Percentiles rank a stretch among this genome's conserved stretches.
Evolutionary conservation across 306 rosid species (phyloP).

Genomic region (Lathyrus oleraceus): DNA sequence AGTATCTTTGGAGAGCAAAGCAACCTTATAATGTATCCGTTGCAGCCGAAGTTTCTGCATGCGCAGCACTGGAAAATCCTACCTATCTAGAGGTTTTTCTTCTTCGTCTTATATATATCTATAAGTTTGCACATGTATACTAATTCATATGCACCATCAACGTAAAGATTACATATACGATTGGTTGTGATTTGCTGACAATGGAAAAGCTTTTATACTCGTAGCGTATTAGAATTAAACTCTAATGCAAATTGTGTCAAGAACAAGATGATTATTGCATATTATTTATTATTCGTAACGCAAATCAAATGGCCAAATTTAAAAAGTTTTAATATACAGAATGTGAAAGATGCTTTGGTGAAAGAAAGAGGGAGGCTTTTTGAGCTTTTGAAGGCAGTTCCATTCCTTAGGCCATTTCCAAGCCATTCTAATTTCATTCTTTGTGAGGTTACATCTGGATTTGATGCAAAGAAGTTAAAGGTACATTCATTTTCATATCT

Average conservation of each 20-base stretch:
- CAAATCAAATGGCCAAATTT: conserved; percentile 32
- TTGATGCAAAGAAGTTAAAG: conserved; percentile 91
- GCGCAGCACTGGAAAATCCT: conserved; percentile 89
- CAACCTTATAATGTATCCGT: conserved; percentile 97
- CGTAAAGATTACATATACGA: too few species aligned
- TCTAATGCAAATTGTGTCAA: not conserved
- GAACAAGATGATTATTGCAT: not conserved
- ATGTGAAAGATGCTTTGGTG: conserved; percentile 75
- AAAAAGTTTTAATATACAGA: conserved; percentile 53
- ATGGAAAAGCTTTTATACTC: not conserved
- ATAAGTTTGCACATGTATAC: not conserved
- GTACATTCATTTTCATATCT: conserved; percentile 42
- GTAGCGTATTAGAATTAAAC: not conserved
- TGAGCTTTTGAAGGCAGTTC: conserved; percentile 64
- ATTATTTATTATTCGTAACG: not conserved
- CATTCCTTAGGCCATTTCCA: conserved; percentile 81
- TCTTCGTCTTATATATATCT: not conserved
- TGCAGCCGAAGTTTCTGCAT: conserved; percentile 93
- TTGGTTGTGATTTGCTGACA: not conserved
- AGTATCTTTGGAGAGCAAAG: conserved; percentile 95
- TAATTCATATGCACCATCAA: not conserved
- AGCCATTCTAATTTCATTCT: conserved; percentile 94
- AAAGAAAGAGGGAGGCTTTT: conserved; percentile 79
- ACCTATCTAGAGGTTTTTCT: conserved; percentile 74
- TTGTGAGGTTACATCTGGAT: conserved; percentile 78